A percentile compares a stretch with the other conserved stretches of the same genome.
Conservation (phyloP, 2,329 filamentous ascomycete species). For the Fonsecaea erecta region DNA sequence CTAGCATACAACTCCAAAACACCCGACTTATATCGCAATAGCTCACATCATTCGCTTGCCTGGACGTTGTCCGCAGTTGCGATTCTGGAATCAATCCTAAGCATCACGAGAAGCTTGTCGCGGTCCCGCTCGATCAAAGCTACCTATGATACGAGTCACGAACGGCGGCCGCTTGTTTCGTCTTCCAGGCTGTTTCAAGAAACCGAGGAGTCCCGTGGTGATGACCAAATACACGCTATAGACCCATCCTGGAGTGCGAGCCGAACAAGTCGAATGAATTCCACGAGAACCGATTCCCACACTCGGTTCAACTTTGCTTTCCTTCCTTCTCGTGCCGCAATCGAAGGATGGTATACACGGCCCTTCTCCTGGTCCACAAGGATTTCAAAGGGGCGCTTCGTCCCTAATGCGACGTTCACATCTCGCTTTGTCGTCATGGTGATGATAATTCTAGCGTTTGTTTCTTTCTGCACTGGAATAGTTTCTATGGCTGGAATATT, state of each 20-base stretch:
- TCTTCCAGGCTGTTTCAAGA: conserved; percentile 1
- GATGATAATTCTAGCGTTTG: conserved; percentile 19
- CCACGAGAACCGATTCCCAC: background rate
- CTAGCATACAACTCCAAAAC: conserved; percentile 19
- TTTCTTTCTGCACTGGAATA: conserved; percentile 22
- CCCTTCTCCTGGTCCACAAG: background rate
- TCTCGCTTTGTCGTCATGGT: conserved; percentile 6
- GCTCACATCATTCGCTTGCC: conserved; percentile 11
- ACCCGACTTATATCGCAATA: conserved; percentile 19
- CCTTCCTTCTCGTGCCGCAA: too few species aligned
- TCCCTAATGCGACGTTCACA: background rate
- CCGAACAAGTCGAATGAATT: background rate
- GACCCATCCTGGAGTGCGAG: background rate
- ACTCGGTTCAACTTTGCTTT: too few species aligned
- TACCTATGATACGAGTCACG: background rate
- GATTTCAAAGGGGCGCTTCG: background rate
- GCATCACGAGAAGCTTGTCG: conserved; percentile 11
- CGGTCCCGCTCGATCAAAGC: background rate
- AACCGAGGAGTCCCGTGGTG: too few species aligned
- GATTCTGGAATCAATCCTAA: background rate
- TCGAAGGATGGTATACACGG: background rate
- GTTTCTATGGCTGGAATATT: conserved; percentile 47
- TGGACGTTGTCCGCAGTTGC: conserved; percentile 15
- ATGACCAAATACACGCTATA: background rate
- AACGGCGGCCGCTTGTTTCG: conserved; percentile 11